A percentile compares a stretch with the other conserved stretches of the same genome.
Conservation (phyloP, 2,329 filamentous ascomycete species). For the Talaromyces atroroseus region DNA sequence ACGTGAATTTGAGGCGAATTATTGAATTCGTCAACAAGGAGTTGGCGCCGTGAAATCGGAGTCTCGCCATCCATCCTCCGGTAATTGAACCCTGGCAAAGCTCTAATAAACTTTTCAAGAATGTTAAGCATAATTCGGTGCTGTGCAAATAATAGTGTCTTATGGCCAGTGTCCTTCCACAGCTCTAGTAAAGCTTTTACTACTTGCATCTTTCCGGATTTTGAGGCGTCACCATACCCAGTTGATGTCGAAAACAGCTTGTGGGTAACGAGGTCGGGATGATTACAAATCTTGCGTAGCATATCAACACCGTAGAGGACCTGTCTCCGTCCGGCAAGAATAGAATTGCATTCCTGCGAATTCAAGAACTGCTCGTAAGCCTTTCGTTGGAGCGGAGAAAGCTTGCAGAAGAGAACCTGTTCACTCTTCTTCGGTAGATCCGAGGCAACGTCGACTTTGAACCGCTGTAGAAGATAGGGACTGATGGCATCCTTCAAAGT, state of each 20-base stretch:
- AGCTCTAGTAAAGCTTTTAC: conserved; percentile 79
- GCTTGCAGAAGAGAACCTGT: conserved; percentile 90
- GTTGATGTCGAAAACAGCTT: conserved; percentile 53
- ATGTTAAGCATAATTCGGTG: conserved; percentile 95
- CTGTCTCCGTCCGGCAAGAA: conserved; percentile 68
- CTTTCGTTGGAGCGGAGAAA: conserved; percentile 71
- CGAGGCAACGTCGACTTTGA: conserved; percentile 89
- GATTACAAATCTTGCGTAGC: conserved; percentile 93
- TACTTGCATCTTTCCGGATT: conserved; percentile 95
- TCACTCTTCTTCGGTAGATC: conserved; percentile 95
- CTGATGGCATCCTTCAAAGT: conserved; percentile 90
- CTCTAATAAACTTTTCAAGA: conserved; percentile 70
- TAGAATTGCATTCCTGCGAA: conserved; percentile 80
- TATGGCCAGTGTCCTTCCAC: conserved; percentile 90
- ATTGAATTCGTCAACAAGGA: conserved; percentile 90
- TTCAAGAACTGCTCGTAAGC: conserved; percentile 75
- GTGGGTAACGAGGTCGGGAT: conserved; percentile 80
- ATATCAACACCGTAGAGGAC: conserved; percentile 87
- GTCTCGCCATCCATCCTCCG: conserved; percentile 92
- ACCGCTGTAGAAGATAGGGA: conserved; percentile 83
- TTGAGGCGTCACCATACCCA: conserved; percentile 68
- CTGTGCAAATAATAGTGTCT: conserved; percentile 88
- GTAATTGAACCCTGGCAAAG: conserved; percentile 66
- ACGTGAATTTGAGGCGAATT: conserved; percentile 71
- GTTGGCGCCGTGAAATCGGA: conserved; percentile 79